Evolutionary conservation across 768 basidiomycete genomes (phyloP), one percentile per base, ranked within the genome.

Genomic region (Neoboletus subvelutipes): DNA sequence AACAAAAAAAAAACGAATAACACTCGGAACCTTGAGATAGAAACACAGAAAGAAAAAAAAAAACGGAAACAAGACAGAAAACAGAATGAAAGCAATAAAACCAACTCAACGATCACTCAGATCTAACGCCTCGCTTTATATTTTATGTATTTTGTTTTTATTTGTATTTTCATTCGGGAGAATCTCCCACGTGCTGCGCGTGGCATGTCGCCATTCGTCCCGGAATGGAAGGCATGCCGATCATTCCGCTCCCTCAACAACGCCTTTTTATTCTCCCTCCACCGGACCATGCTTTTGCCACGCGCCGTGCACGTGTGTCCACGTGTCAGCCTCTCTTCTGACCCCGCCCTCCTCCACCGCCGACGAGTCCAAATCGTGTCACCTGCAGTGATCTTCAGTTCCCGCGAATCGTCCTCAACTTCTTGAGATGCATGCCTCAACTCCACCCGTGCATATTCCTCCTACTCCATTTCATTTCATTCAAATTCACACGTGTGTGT

Each of bases 181-280:
- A 64, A 54, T 63, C 50, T 63, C 59, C 55, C 67, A 67, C 65
- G 67, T 67, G 66, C 58, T 34, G 18, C 65, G 58, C 65, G 65
- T 67, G 66, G 61, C 61, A 63, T 58, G 62, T 55, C 52, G 46
- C 50, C 53, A 37, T 45, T 42, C 15, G 24, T 15, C 50, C 45
- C 15, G 40, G 15, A 31, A 54, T 2, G 33, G 53, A 22, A 52
- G 29, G 29, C 29, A 47, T 11, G 39, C 39, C 39, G 24, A 45
- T 42, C 51, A 37, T 39, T 24, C 51, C 33, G 36, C 33, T 17
- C 42, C 9, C 11, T 18, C 36, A 37, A 4, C 36, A 9, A 37
- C 12, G 11, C 31, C 8, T 4, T 28, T 28, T 28, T 28, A 5
- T 6, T 31, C 37, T 2, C 39, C 17, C 39, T 37, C 37, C 37